Conservation (phyloP, 345 rosid genomes). For the Noccaea caerulescens region DNA sequence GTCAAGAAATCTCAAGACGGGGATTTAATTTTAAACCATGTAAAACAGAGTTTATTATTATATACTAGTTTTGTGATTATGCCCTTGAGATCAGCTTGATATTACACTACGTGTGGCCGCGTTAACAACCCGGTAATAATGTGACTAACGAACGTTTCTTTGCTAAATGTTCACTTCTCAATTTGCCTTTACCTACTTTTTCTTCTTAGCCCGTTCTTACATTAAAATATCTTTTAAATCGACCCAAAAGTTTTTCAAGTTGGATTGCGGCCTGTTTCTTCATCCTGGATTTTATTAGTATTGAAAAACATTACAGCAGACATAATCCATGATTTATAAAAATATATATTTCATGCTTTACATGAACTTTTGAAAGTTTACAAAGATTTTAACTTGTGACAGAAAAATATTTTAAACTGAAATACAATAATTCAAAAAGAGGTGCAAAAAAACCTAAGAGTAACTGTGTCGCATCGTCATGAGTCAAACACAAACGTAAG, state of each 20-base stretch:
- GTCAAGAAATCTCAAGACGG: slow-evolving; percentile 15
- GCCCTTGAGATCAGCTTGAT: not conserved
- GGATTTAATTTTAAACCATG: slow-evolving; percentile 3
- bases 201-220: not conserved
- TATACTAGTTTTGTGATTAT: slow-evolving; percentile 5
- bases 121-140: slow-evolving; percentile 16
- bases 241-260: slow-evolving; percentile 3
- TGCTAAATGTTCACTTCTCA: not conserved
- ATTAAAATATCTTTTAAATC: not conserved
- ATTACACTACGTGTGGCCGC: slow-evolving; percentile 32
- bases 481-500: too few species aligned
- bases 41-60: slow-evolving; percentile 4
- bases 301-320: too few species aligned
- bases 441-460: too few species aligned
- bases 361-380: too few species aligned
- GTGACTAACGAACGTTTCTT: slow-evolving; percentile 14
- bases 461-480: too few species aligned
- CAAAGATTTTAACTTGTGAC: too few species aligned
- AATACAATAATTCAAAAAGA: too few species aligned
- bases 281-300: too few species aligned
- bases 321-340: too few species aligned
- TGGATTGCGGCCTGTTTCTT: not conserved
- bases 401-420: too few species aligned
- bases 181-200: slow-evolving; percentile 12
- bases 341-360: too few species aligned